Evolutionary conservation across 768 basidiomycete species (phyloP).

Genomic region (Xerocomellus chrysenteron): DNA sequence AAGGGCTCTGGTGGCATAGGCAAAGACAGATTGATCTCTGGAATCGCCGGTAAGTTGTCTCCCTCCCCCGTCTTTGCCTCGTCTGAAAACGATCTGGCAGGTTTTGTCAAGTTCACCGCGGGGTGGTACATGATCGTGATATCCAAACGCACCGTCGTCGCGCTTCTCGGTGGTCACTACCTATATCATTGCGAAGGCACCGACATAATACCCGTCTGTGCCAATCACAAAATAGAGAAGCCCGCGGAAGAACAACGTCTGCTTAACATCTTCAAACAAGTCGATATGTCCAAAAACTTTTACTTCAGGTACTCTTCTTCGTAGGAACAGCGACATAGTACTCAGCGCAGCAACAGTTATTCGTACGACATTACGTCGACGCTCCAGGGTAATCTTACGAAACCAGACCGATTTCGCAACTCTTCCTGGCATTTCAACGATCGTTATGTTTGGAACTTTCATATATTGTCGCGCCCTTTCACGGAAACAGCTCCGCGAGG

Average conservation of each 20-base stretch:
- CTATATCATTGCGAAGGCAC: slow-evolving; percentile 95
- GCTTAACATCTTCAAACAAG: slow-evolving; percentile 90
- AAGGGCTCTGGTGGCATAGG: slow-evolving; percentile 84
- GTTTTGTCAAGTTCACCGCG: slow-evolving; percentile 91
- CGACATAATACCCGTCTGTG: slow-evolving; percentile 74
- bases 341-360: slow-evolving; percentile 51
- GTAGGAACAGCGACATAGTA: background rate
- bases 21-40: slow-evolving; percentile 76
- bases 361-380: slow-evolving; percentile 98
- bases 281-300: slow-evolving; percentile 98
- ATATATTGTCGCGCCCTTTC: slow-evolving; percentile 76
- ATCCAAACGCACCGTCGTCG: slow-evolving; percentile 87
- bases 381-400: slow-evolving; percentile 85
- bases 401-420: slow-evolving; percentile 42
- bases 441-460: slow-evolving; percentile 93
- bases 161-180: slow-evolving; percentile 92
- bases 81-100: slow-evolving; percentile 28
- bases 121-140: slow-evolving; percentile 96
- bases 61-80: too few relatives aligned
- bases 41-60: slow-evolving; percentile 62
- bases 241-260: slow-evolving; percentile 86
- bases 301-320: slow-evolving; percentile 76
- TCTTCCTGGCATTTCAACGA: slow-evolving; percentile 75
- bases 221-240: slow-evolving; percentile 82
- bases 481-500: slow-evolving; percentile 38